A percentile compares a stretch with the other conserved stretches of the same genome.
These are phyloP conservation scores for Fonsecaea pedrosoi DNA, from an alignment of 2,329 filamentous ascomycete species.

Conservation along the genomic window DNA sequence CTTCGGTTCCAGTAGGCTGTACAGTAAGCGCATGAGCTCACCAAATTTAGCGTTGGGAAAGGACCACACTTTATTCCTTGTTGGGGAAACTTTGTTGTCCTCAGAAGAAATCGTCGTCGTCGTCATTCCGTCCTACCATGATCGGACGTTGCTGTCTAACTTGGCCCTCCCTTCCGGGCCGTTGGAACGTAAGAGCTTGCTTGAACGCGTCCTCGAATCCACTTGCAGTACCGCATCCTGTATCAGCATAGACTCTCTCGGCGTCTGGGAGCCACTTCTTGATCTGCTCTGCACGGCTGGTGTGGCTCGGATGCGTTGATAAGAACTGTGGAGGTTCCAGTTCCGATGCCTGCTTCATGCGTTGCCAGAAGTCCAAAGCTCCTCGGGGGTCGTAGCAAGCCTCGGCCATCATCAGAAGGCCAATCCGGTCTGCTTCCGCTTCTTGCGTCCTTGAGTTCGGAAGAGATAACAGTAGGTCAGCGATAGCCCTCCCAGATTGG, in stretches of 20 bases:
- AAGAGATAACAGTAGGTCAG: conserved; percentile 59
- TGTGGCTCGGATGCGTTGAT: conserved; percentile 64
- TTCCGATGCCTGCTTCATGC: conserved; percentile 57
- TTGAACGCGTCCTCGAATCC: conserved; percentile 30
- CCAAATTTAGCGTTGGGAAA: neutral
- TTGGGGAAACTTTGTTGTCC: neutral
- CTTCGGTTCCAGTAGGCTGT: neutral
- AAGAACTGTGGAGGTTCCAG: conserved; percentile 61
- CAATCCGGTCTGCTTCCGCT: conserved; percentile 68
- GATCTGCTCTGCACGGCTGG: conserved; percentile 63
- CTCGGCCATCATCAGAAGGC: conserved; percentile 67
- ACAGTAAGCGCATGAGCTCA: neutral
- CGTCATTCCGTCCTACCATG: conserved; percentile 12
- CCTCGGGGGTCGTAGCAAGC: conserved; percentile 65
- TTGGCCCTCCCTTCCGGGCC: conserved; percentile 7
- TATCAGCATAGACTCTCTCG: conserved; percentile 48
- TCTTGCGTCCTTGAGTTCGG: conserved; percentile 66
- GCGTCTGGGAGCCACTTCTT: conserved; percentile 56
- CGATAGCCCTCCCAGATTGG: conserved; percentile 48
- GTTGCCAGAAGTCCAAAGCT: conserved; percentile 60
- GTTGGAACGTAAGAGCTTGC: conserved; percentile 20
- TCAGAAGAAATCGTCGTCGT: conserved; percentile 32
- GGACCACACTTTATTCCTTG: neutral
- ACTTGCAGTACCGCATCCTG: conserved; percentile 46
- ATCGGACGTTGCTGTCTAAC: conserved; percentile 11